Base-by-base conservation (phyloP, 176 grass and related monocot genomes). In the Carex cristatella region DNA sequence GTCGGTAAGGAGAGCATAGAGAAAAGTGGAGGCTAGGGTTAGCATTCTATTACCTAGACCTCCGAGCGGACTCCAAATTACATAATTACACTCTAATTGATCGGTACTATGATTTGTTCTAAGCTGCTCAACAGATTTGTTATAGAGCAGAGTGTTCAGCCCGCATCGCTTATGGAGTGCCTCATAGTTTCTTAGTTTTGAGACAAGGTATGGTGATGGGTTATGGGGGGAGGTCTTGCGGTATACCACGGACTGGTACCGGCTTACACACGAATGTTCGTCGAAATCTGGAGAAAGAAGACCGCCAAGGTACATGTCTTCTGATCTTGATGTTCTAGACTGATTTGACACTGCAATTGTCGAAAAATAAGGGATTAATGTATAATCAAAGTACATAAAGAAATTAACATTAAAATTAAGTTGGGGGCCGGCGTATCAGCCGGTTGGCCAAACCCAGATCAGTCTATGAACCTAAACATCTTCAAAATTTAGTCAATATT, bases 21-120 rank as follows among this genome's bases (percentile, higher is more conserved):
- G 84, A 74, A 90, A 90, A 13, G 84, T 65, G 35, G 84, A 86
- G 14, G 79, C 69, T 28, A 90, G 48, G 10, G 84, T 70, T 12
- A 90, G 27, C 80, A 90, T 83, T 32, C 85, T 53, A 59, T 90
- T 90, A 4, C 88, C 88, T 19, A 90, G 62, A 44, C 88, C 88
- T n/a, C 86, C 82, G 30, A 77, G 73, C 0, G 88, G 88, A 0
- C 38, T 16, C 88, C 84, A 90, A 11, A 86, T 64, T 14, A 90
- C 31, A 60, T 90, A 90, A 46, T 84, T 90, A 62, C 88, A 90
- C 51, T 90, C 88, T 38, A 83, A 51, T 19, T 59, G 84, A 38
- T 60, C 79, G 4, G 37, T 65, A 74, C 79, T 86, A 65, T 60
- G 83, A 12, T 59, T 77, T 11, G 70, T 77, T 15, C 64, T 90